Evolutionary conservation across 2,329 filamentous ascomycete genomes (phyloP), one percentile per base, ranked within the genome.

Genomic region (Ceratocystis diversiconidia): DNA sequence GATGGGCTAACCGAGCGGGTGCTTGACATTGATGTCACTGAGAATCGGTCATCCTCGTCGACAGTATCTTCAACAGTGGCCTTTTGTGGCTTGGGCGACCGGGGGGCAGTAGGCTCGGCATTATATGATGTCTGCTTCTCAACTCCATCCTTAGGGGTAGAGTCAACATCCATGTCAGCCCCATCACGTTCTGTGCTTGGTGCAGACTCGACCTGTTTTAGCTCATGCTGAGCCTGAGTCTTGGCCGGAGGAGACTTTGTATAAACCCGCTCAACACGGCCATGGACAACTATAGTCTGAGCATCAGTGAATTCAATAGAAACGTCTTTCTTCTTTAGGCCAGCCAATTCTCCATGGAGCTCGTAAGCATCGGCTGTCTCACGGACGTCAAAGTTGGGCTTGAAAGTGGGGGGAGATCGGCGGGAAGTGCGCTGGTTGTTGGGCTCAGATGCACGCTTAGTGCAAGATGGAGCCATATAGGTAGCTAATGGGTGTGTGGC

Each of bases 261-360:
- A 74, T 83, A 81, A 69, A 77, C 77, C 70, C 85, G 82, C 75
- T 91, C 88, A 65, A 84, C 80, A 69, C 80, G 83, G 72, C 89
- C 89, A 66, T 82, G 83, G 73, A 94, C 79, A 69, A 84, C 80
- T 55, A 92, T 77, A 17, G 87, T 91, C 76, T 89, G 85, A 52
- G 81, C 79, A 73, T 92, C 88, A 67, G 84, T 85, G 79, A 92
- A 92, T 72, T 92, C 88, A 72, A 92, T 88, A 73, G 81, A 78
- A 72, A 94, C 78, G 71, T 91, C 79, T 70, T 89, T 84, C 76
- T 89, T 88, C 69, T 82, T 82, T 70, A 92, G 79, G 65, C 89
- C 89, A 0, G 89, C 86, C 5, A 92, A 83, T 75, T 92, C 89
- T 71, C 89, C 89, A 71, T 92, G 84, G 22, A 92, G 85, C 75